A percentile compares a stretch with the other conserved stretches of the same genome.
phyloP scores from a whole-genome alignment of 495 filamentous ascomycete genomes.

The Lasiosphaeriaceae sp. region DNA sequence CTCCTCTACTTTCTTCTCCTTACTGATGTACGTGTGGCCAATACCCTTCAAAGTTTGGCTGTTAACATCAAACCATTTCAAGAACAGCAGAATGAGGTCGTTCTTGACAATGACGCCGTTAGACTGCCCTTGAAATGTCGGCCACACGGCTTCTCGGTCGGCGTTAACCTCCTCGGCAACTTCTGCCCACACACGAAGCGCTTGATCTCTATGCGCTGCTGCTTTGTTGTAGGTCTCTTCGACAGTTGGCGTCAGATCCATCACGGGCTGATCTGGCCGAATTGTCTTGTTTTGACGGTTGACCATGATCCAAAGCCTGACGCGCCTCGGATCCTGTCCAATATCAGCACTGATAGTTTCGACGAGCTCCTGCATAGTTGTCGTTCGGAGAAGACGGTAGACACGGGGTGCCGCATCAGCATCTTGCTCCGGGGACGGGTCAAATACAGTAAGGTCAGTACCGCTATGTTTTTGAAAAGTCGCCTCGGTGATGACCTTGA shows the following conservation, averaged over 20 bases:
- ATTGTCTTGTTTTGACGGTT: slow-evolving; percentile 97
- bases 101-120: slow-evolving; percentile 45
- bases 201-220: slow-evolving; percentile 57
- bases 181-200: slow-evolving; percentile 86
- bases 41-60: slow-evolving; percentile 70
- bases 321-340: slow-evolving; percentile 54
- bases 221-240: slow-evolving; percentile 70
- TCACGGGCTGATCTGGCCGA: slow-evolving; percentile 80
- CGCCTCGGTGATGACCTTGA: slow-evolving; percentile 73
- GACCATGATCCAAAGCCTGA: slow-evolving; percentile 95
- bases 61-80: slow-evolving; percentile 85
- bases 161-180: slow-evolving; percentile 58
- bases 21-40: slow-evolving; percentile 79
- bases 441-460: slow-evolving; percentile 77
- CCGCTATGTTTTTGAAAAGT: slow-evolving; percentile 77
- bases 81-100: slow-evolving; percentile 71
- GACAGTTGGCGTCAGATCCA: slow-evolving; percentile 70
- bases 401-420: slow-evolving; percentile 58
- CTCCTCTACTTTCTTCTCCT: slow-evolving; percentile 81
- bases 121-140: slow-evolving; percentile 47
- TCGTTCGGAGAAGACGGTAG: slow-evolving; percentile 68
- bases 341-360: slow-evolving; percentile 64
- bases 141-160: slow-evolving; percentile 67
- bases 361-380: slow-evolving; percentile 70
- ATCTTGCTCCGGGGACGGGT: slow-evolving; percentile 48